Base-by-base conservation (phyloP, 352 stramenopile species). In the Aphanomyces cochlioides region DNA sequence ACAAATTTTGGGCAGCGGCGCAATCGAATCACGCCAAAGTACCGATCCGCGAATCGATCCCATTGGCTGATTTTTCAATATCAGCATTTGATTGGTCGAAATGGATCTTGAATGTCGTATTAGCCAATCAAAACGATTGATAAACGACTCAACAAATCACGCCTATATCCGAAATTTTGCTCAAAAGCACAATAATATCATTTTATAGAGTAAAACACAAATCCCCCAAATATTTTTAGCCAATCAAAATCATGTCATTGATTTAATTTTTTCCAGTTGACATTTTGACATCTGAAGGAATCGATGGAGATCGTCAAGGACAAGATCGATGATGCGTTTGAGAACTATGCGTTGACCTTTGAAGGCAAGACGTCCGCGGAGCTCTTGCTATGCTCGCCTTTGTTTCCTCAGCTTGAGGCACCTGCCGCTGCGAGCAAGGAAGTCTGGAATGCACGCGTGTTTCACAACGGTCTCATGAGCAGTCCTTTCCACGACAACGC, bases 321-420 rank as follows among this genome's bases (percentile, higher is more conserved):
- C 57, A 76, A 90, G 53, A 71, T 91, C n/a, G 85, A 92, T 75
- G 83, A 85, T 61, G 75, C 90, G 66, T 94, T 94, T 61, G 84
- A 92, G 64, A 77, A 82, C 64, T 92, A 94, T 73, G 82, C 85
- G 61, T 74, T 94, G 47, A 78, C 77, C 37, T 61, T 69, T 0
- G 67, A 80, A 37, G 78, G 74, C 6, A 34, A 85, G 43, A 56
- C 74, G 3, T 79, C 79, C 58, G 69, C 68, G n/a, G 56, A 75
- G 3, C 63, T 56, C 17, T 40, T 71, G 15, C 72, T 94, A 1
- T 47, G 77, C 13, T 47, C 72, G 12, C 58, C 72, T 3, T 75
- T 72, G 41, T 75, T 94, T 7, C 68, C 67, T 47, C 79, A 83
- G 48, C 74, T 93, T 12, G 75, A 79, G 19, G 77, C 78, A 5